Conservation (phyloP, 2,329 filamentous ascomycete species). For the Stagonosporopsis rhizophila region DNA sequence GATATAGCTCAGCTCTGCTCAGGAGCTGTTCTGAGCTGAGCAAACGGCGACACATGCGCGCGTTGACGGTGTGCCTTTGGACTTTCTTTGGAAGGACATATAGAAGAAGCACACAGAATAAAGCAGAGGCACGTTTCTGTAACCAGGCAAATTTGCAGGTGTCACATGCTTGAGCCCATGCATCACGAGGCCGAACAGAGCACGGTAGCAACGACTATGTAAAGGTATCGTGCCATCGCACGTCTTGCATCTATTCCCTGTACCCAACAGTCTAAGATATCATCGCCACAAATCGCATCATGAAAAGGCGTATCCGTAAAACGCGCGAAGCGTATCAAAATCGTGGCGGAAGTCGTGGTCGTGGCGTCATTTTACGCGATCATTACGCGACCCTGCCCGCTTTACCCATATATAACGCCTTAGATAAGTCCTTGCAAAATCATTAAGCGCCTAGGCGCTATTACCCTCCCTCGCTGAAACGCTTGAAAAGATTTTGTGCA, state of each 20-base stretch:
- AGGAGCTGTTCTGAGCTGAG: no score
- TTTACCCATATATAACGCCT: slow-evolving; percentile 16
- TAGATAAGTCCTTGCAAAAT: neutral
- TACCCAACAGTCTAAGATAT: slow-evolving; percentile 18
- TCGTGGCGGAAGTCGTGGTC: slow-evolving; percentile 18
- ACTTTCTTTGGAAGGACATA: neutral
- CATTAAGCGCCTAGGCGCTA: neutral
- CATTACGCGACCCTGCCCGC: slow-evolving; percentile 17
- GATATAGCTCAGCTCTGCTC: no score
- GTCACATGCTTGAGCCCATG: neutral
- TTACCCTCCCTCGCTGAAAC: slow-evolving; percentile 7
- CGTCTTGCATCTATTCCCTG: slow-evolving; percentile 15
- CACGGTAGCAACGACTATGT: neutral
- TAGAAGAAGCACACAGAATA: no score
- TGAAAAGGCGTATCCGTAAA: neutral
- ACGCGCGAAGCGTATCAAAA: slow-evolving; percentile 13
- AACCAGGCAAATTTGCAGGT: neutral
- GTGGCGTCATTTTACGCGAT: slow-evolving; percentile 20
- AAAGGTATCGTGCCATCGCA: slow-evolving; percentile 8
- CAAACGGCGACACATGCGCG: neutral
- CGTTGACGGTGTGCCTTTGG: neutral
- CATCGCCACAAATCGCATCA: slow-evolving; percentile 20
- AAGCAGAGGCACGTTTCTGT: no score
- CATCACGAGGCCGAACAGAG: neutral
- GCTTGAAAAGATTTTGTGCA: slow-evolving; percentile 1